Percentiles rank a stretch among this genome's conserved stretches.
Evolutionary conservation across 805 yeast genomes (phyloP).

Genomic region (Ogataea henricii): DNA sequence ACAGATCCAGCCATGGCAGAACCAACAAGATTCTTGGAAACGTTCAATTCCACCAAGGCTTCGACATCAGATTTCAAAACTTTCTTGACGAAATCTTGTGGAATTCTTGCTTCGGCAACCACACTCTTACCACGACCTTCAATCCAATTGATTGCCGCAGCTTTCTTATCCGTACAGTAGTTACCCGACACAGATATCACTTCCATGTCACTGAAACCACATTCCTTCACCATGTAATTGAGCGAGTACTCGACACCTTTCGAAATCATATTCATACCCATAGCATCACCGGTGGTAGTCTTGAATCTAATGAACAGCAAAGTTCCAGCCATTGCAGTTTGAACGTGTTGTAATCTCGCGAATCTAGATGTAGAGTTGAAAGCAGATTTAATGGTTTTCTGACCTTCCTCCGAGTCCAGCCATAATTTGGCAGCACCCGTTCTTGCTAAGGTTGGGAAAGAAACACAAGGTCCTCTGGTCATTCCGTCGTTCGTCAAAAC

Average conservation of each 20-base stretch:
- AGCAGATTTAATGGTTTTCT: conserved; percentile 74
- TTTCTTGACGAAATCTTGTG: conserved; percentile 72
- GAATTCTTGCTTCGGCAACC: conserved; percentile 93
- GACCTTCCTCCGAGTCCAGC: conserved; percentile 96
- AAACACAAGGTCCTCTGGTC: conserved; percentile 99
- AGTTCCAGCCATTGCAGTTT: conserved; percentile 94
- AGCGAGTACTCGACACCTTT: conserved; percentile 93
- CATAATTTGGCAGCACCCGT: conserved; percentile 95
- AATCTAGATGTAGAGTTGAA: conserved; percentile 96
- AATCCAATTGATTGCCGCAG: conserved; percentile 98
- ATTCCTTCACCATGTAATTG: conserved; percentile 79
- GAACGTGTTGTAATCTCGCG: conserved; percentile 88
- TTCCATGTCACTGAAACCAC: conserved; percentile 93
- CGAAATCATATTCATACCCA: conserved; percentile 99
- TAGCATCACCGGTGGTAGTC: conserved; percentile 99
- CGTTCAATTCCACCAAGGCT: conserved; percentile 86
- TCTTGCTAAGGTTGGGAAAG: conserved; percentile 77
- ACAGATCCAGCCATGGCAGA: conserved; percentile 98
- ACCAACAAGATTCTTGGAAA: conserved; percentile 88
- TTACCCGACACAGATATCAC: conserved; percentile 94
- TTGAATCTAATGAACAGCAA: conserved; percentile 86
- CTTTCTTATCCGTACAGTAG: conserved; percentile 96
- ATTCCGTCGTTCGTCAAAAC: conserved; percentile 95
- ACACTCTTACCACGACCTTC: conserved; percentile 99
- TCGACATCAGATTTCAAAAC: conserved; percentile 92